A percentile compares a stretch with the other conserved stretches of the same genome.
phyloP scores from a whole-genome alignment of 257 asterid genomes.

The Rhazya stricta region DNA sequence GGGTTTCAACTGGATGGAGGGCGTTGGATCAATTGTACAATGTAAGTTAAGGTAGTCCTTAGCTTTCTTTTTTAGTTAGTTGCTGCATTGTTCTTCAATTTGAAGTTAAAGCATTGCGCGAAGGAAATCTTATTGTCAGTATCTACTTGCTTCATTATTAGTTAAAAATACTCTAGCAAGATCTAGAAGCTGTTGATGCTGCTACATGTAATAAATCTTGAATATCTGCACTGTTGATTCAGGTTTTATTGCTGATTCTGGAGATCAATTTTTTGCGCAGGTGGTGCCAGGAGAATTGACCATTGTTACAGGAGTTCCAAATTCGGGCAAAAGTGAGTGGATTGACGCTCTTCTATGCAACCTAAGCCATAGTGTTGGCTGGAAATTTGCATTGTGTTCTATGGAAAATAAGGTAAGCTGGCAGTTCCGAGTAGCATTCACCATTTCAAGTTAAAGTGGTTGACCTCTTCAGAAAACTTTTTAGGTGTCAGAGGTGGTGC shows the following conservation, averaged over 20 bases:
- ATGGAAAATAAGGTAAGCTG: slow-evolving; percentile 85
- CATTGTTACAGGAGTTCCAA: slow-evolving; percentile 92
- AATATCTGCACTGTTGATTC: neutral
- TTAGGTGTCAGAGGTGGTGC: neutral
- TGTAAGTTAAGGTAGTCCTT: slow-evolving; percentile 41
- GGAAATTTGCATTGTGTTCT: slow-evolving; percentile 96
- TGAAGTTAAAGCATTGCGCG: neutral
- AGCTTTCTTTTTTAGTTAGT: slow-evolving; percentile 6
- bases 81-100: neutral
- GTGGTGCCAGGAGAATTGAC: slow-evolving; percentile 97
- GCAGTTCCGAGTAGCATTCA: neutral
- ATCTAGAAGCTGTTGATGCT: neutral
- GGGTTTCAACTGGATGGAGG: slow-evolving; percentile 97
- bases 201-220: neutral
- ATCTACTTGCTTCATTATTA: neutral
- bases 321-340: slow-evolving; percentile 99
- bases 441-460: neutral
- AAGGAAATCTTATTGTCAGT: neutral
- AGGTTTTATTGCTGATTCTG: neutral
- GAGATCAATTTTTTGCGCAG: slow-evolving; percentile 27
- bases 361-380: slow-evolving; percentile 75
- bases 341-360: slow-evolving; percentile 95
- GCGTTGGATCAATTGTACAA: slow-evolving; percentile 68
- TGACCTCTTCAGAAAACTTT: neutral
- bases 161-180: neutral